Evolutionary conservation across 2,329 filamentous ascomycete species (phyloP).

Genomic region (Xylariaceae sp.): DNA sequence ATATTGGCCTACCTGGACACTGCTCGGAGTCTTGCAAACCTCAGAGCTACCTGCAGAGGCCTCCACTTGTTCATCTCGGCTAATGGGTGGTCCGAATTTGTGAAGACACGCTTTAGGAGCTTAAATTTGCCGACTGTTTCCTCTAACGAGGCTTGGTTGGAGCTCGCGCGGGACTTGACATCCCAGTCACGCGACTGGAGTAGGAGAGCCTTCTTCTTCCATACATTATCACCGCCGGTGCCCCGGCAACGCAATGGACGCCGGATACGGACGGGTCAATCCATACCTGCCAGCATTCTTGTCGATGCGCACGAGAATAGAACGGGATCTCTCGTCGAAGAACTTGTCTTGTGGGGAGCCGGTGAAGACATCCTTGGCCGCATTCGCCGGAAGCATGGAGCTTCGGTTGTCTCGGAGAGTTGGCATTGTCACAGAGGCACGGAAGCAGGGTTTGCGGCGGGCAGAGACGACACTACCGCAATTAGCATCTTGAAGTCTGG

Average conservation of each 20-base stretch:
- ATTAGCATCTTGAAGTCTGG: slow-evolving; percentile 38
- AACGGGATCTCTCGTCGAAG: slow-evolving; percentile 31
- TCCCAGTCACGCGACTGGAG: slow-evolving; percentile 51
- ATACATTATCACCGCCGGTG: slow-evolving; percentile 23
- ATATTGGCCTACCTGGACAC: slow-evolving; percentile 44
- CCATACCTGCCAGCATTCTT: slow-evolving; percentile 40
- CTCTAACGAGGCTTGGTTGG: slow-evolving; percentile 23
- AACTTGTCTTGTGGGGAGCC: slow-evolving; percentile 46
- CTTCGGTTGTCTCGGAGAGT: slow-evolving; percentile 11
- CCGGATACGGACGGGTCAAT: slow-evolving; percentile 24
- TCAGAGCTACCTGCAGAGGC: slow-evolving; percentile 36
- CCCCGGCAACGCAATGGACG: slow-evolving; percentile 7
- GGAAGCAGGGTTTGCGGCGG: slow-evolving; percentile 35
- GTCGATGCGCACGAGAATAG: slow-evolving; percentile 40
- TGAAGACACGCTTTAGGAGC: slow-evolving; percentile 39
- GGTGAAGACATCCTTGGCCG: slow-evolving; percentile 47
- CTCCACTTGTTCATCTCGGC: slow-evolving; percentile 35
- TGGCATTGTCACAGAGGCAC: slow-evolving; percentile 39
- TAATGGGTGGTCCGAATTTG: slow-evolving; percentile 47
- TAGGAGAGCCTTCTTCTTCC: slow-evolving; percentile 38
- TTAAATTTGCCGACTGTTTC: slow-evolving; percentile 29
- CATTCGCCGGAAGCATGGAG: slow-evolving; percentile 29
- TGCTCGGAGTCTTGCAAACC: slow-evolving; percentile 41
- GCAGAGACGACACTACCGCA: slow-evolving; percentile 45
- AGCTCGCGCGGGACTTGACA: slow-evolving; percentile 41